These are phyloP conservation scores for Didymella segeticola DNA, from an alignment of 2,329 filamentous ascomycete genomes.

Conservation along the genomic window DNA sequence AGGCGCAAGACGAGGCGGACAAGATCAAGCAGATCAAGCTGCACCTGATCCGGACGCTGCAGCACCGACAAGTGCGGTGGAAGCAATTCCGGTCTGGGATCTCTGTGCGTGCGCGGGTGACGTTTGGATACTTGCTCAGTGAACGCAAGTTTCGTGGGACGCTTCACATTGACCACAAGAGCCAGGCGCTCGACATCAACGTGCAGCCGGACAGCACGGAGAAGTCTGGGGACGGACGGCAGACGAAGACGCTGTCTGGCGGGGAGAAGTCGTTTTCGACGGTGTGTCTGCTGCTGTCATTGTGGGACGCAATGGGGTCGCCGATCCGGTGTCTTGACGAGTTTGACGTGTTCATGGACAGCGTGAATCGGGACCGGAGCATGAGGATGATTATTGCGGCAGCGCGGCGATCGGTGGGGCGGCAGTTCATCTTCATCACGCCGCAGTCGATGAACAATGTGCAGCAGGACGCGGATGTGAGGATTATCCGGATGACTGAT, in stretches of 20 bases:
- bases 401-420: constrained; percentile 83
- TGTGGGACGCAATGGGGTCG: constrained; percentile 98
- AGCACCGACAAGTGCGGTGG: constrained; percentile 77
- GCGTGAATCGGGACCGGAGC: constrained; percentile 89
- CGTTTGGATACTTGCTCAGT: constrained; percentile 86
- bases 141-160: constrained; percentile 88
- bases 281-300: constrained; percentile 87
- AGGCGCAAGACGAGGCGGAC: constrained; percentile 29
- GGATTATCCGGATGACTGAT: constrained; percentile 72
- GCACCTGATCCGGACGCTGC: constrained; percentile 66
- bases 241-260: constrained; percentile 90
- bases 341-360: constrained; percentile 99
- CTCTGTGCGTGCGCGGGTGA: constrained; percentile 81
- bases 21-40: constrained; percentile 24
- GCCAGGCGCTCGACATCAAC: constrained; percentile 77
- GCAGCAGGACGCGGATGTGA: constrained; percentile 67
- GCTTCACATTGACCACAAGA: constrained; percentile 77
- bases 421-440: constrained; percentile 96
- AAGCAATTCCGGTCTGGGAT: constrained; percentile 82
- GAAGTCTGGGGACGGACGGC: constrained; percentile 72
- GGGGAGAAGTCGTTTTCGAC: constrained; percentile 98
- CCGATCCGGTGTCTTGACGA: constrained; percentile 95
- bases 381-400: constrained; percentile 92
- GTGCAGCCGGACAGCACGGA: constrained; percentile 75
- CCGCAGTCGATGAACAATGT: constrained; percentile 76